Evolutionary conservation across 1,284 basidiomycete species (phyloP).

Genomic region (Afroboletus lepidellus): DNA sequence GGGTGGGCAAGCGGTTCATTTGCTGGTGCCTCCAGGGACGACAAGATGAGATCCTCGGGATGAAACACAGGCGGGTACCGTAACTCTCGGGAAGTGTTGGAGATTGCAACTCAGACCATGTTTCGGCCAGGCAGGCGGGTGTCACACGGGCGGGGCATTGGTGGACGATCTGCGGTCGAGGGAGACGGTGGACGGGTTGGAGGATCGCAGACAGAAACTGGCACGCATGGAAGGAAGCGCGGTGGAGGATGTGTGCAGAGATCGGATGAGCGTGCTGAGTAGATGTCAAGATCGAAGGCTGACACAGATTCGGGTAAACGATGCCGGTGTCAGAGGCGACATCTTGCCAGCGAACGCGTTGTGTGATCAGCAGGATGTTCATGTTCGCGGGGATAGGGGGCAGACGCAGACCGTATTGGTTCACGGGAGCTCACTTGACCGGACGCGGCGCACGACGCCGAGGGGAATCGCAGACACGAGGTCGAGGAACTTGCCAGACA

Average conservation of each 20-base stretch:
- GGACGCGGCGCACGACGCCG: slow-evolving; percentile 4
- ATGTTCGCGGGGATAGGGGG: slow-evolving; percentile 3
- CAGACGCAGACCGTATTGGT: neutral
- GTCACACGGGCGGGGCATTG: neutral
- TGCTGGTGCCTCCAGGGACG: slow-evolving; percentile 8
- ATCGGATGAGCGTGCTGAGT: neutral
- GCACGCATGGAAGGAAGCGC: neutral
- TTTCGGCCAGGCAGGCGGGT: slow-evolving; percentile 12
- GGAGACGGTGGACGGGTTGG: slow-evolving; percentile 1
- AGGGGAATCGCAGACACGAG: slow-evolving; percentile 22
- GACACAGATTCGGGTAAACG: neutral
- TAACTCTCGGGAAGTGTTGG: slow-evolving; percentile 2
- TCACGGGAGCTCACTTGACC: slow-evolving; percentile 13
- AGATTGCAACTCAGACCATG: slow-evolving; percentile 8
- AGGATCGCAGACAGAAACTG: slow-evolving; percentile 19
- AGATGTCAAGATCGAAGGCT: neutral
- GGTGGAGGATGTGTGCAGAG: neutral
- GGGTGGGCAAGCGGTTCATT: slow-evolving; percentile 6
- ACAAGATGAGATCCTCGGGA: slow-evolving; percentile 19
- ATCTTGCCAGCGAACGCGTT: no score
- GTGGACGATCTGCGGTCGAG: slow-evolving; percentile 3
- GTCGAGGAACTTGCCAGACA: slow-evolving; percentile 16
- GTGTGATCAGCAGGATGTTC: neutral
- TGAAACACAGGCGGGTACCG: slow-evolving; percentile 12
- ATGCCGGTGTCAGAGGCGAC: neutral